Evolutionary conservation across 2,329 filamentous ascomycete species (phyloP), one percentile per base, ranked within the genome.

Genomic region (Cercospora sesami): DNA sequence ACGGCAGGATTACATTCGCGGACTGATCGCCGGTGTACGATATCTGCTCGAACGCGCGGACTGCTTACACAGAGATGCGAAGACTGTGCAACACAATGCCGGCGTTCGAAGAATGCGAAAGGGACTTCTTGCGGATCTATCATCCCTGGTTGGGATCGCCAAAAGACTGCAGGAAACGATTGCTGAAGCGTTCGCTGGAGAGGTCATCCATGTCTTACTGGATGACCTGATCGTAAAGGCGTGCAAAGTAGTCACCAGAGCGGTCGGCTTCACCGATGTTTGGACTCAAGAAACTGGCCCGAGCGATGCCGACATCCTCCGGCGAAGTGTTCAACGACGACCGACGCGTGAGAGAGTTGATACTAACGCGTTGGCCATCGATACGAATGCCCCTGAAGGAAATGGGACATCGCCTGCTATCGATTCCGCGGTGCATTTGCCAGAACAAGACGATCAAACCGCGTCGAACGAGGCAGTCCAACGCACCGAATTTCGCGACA

Each of bases 201-300:
- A 90, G 31, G 85, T 88, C 57, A 83, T 91, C 12, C 92, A 92
- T 75, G 88, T 91, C 73, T 87, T 94, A 66, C 87, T 97, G 66
- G 94, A 98, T 76, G 92, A 97, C 78, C 93, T 98, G 87, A 91
- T 98, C 26, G 82, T 96, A 63, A 95, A 94, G 79, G 94, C 94
- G 0, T 98, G 97, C 83, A 93, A 91, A 77, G 93, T 98, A 63
- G 91, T 97, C n/a, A 94, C 90, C 59, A 90, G 94, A 74, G 93
- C 92, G 14, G 93, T 97, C 28, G 87, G 90, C 55, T 98, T 99
- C 76, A 85, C 97, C 51, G 95, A 99, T 73, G 86, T 94, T 2
- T 89, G 95, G 82, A 90, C 72, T n/a, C 72, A 76, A 59, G 77
- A 78, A 63, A 73, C 71, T 10, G 65, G 67, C 39, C 31, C 48